Conservation (phyloP, 1,284 basidiomycete genomes). For the Porodaedalea pini region DNA sequence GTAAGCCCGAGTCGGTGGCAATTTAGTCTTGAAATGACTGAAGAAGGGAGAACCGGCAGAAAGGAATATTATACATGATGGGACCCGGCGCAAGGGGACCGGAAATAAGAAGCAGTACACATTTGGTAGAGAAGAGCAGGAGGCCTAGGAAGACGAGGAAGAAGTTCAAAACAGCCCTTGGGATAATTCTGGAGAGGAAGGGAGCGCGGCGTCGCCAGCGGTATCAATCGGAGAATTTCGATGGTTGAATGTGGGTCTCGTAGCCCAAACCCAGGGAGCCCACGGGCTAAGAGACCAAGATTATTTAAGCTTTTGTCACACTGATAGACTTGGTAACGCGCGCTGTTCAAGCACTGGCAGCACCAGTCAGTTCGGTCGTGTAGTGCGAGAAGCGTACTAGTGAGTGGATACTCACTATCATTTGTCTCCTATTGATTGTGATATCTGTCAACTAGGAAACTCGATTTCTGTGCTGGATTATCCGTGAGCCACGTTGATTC, state of each 20-base stretch:
- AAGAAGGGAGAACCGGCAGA: neutral
- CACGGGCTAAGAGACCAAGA: neutral
- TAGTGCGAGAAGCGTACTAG: neutral
- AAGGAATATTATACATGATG: neutral
- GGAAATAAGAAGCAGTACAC: conserved; percentile 1
- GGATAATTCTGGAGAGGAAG: neutral
- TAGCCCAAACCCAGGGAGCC: neutral
- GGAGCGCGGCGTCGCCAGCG: neutral
- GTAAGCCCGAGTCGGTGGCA: neutral
- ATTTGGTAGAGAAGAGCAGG: neutral
- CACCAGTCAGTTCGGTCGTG: neutral
- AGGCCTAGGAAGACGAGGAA: neutral
- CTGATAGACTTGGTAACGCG: neutral
- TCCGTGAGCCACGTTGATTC: conserved; percentile 4
- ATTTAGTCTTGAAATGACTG: neutral
- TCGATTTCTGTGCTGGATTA: neutral
- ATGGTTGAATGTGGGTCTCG: neutral
- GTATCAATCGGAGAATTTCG: too few relatives aligned
- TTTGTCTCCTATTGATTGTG: neutral
- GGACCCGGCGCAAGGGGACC: neutral
- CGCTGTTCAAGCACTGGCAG: too few relatives aligned
- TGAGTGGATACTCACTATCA: neutral
- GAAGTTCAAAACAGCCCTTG: neutral
- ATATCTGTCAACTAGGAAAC: neutral
- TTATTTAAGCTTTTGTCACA: neutral